These are phyloP conservation scores for Colletotrichum euphorbiae DNA, from an alignment of 2,329 filamentous ascomycete species.

Conservation along the genomic window DNA sequence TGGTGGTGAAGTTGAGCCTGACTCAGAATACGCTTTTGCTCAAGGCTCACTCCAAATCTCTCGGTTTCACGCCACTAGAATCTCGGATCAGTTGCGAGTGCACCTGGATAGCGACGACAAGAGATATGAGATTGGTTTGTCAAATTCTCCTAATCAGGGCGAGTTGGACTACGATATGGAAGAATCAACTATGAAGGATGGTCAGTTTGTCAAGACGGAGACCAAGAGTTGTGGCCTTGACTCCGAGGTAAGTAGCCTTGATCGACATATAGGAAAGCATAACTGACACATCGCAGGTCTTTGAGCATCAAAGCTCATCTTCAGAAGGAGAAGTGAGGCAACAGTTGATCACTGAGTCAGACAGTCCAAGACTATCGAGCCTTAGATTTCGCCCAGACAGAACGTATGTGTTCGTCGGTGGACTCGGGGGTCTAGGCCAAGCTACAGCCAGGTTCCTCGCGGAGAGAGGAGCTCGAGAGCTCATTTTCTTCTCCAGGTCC, in stretches of 20 bases:
- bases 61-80: slow-evolving; percentile 29
- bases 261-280: not conserved
- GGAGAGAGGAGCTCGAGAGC: slow-evolving; percentile 45
- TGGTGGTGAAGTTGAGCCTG: slow-evolving; percentile 36
- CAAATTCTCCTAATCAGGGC: not conserved
- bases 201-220: not conserved
- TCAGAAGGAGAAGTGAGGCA: too few species aligned
- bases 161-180: too few species aligned
- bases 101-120: too few species aligned
- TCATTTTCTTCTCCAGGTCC: slow-evolving; percentile 46
- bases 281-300: slow-evolving; percentile 16
- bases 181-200: not conserved
- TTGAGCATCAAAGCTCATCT: too few species aligned
- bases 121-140: not conserved
- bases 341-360: not conserved
- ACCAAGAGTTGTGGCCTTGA: slow-evolving; percentile 22
- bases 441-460: slow-evolving; percentile 47
- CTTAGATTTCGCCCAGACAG: slow-evolving; percentile 17
- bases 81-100: slow-evolving; percentile 11
- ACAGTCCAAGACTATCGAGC: not conserved
- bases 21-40: slow-evolving; percentile 49
- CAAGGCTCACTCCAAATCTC: slow-evolving; percentile 45
- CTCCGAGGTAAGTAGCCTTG: slow-evolving; percentile 41
- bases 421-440: slow-evolving; percentile 49
- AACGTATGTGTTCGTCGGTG: slow-evolving; percentile 48